Evolutionary conservation across 345 rosid genomes (phyloP).

Genomic region (Eucalyptus sp.): DNA sequence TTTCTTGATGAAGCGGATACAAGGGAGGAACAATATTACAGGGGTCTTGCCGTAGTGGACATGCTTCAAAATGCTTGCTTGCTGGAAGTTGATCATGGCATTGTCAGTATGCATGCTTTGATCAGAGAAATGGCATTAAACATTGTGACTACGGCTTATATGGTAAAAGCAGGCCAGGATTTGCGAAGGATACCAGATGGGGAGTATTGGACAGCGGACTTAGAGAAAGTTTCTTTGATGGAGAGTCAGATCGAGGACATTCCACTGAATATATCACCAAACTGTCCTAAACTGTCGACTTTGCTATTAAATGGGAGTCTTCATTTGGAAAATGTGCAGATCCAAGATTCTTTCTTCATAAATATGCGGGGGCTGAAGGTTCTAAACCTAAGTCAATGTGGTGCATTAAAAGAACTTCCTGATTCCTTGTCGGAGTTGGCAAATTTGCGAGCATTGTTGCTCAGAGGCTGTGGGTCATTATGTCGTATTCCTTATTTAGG

Average conservation of each 20-base stretch:
- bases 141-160: neutral
- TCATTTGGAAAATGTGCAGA: neutral
- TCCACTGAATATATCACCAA: neutral
- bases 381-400: neutral
- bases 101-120: no score
- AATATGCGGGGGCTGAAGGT: neutral
- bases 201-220: neutral
- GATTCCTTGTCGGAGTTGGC: neutral
- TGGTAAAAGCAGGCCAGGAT: neutral
- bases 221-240: neutral
- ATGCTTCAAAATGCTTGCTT: slow-evolving; percentile 5
- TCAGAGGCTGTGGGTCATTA: neutral
- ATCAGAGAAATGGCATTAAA: neutral
- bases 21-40: neutral
- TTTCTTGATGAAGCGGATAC: neutral
- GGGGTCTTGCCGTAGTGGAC: slow-evolving; percentile 3
- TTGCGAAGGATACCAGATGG: neutral
- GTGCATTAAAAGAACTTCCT: neutral
- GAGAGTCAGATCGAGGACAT: neutral
- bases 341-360: neutral
- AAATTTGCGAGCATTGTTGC: neutral
- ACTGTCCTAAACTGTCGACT: neutral
- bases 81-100: neutral
- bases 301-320: neutral
- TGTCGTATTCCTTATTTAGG: slow-evolving; percentile 1